These are phyloP conservation scores for Cladochytrium tenue DNA, from an alignment of 371 early-diverging fungal genomes.

Conservation along the genomic window DNA sequence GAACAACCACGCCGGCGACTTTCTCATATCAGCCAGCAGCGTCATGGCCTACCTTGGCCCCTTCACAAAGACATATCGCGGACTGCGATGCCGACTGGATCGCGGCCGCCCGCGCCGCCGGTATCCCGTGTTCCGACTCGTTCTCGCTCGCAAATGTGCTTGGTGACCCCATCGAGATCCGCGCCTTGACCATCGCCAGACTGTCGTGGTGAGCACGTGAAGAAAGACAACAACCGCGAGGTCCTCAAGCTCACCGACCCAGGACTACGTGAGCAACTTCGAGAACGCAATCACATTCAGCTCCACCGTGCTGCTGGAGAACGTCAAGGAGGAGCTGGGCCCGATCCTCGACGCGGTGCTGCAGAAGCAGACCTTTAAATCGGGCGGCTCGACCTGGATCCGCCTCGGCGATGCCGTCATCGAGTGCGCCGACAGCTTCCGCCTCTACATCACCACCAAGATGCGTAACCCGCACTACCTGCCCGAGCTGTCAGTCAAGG, in stretches of 20 bases:
- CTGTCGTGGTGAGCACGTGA: conserved; percentile 59
- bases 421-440: conserved; percentile 53
- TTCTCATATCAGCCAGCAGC: conserved; percentile 52
- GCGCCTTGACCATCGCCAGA: conserved; percentile 58
- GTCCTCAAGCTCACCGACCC: conserved; percentile 55
- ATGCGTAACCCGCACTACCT: conserved; percentile 62
- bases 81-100: conserved; percentile 46
- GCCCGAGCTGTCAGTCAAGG: conserved; percentile 57
- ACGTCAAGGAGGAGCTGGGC: conserved; percentile 59
- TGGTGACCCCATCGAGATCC: conserved; percentile 55
- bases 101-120: conserved; percentile 20
- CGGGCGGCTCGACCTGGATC: conserved; percentile 56
- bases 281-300: conserved; percentile 64
- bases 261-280: conserved; percentile 52
- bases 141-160: conserved; percentile 49
- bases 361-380: conserved; percentile 58
- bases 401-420: conserved; percentile 57
- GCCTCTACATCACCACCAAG: conserved; percentile 60
- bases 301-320: conserved; percentile 54
- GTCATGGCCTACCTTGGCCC: conserved; percentile 59
- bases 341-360: conserved; percentile 55
- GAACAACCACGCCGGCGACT: conserved; percentile 52
- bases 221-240: conserved; percentile 52
- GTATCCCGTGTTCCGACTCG: conserved; percentile 47
- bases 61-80: conserved; percentile 51